Evolutionary conservation across 805 yeast genomes (phyloP).

Genomic region (Brettanomyces anomalus): DNA sequence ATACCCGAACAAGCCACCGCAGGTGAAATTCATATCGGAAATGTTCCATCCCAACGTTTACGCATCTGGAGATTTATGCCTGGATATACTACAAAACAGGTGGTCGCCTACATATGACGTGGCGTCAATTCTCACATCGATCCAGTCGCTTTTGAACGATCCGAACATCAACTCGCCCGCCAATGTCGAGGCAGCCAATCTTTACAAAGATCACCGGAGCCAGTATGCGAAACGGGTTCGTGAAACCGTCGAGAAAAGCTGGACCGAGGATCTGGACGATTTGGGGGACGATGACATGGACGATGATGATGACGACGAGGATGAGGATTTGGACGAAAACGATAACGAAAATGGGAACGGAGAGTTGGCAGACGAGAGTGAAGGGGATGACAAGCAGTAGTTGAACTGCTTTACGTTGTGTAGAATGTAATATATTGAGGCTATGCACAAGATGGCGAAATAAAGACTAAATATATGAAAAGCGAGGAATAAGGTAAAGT

Average conservation of each 20-base stretch:
- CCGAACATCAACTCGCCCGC: constrained; percentile 97
- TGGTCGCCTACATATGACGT: constrained; percentile 99
- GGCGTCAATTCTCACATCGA: constrained; percentile 86
- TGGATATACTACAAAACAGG: constrained; percentile 91
- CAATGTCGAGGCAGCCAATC: constrained; percentile 93
- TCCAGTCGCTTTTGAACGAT: constrained; percentile 87
- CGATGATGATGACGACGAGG: constrained; percentile 25
- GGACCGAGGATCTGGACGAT: constrained; percentile 74
- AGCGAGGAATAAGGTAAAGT: too few relatives aligned
- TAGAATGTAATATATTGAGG: not conserved
- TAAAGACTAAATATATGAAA: not conserved
- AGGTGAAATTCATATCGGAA: constrained; percentile 80
- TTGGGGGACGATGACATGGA: constrained; percentile 40
- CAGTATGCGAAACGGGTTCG: constrained; percentile 88
- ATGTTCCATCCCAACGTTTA: constrained; percentile 99
- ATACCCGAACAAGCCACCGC: constrained; percentile 95
- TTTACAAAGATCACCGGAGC: constrained; percentile 89
- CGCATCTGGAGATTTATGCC: constrained; percentile 89
- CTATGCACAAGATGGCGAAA: too few relatives aligned
- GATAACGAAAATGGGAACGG: not conserved
- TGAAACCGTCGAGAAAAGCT: constrained; percentile 89
- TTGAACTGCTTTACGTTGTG: not conserved
- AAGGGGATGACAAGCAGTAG: constrained; percentile 8
- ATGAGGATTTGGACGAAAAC: constrained; percentile 9
- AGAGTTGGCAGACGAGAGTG: not conserved